Evolutionary conservation across 148 eudicot species (phyloP).

Genomic region (Fagopyrum esculentum): DNA sequence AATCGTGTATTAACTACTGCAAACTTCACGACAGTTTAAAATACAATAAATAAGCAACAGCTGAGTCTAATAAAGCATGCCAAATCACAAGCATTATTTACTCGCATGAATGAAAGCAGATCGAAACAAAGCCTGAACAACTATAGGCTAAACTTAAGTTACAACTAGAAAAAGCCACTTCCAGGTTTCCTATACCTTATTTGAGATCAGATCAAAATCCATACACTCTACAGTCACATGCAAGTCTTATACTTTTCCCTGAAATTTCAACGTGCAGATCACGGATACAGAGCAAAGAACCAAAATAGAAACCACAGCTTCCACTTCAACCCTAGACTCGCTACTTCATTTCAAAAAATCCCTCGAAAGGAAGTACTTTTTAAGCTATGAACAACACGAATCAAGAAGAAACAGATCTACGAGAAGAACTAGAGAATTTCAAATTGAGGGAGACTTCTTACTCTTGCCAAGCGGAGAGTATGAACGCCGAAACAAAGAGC

Average conservation of each 20-base stretch:
- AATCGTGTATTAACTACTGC: not conserved
- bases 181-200: not conserved
- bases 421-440: not conserved
- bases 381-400: not conserved
- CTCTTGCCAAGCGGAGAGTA: conserved; percentile 86
- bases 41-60: not conserved
- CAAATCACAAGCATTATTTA: not conserved
- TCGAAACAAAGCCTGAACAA: not conserved
- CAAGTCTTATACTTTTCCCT: not conserved
- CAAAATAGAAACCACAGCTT: not conserved
- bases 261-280: not conserved
- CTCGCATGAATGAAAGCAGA: not conserved
- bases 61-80: not conserved
- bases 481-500: conserved; percentile 66
- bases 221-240: not conserved
- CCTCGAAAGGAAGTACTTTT: not conserved
- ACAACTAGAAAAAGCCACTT: not conserved
- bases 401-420: not conserved
- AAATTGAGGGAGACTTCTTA: conserved; percentile 23
- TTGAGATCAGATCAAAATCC: not conserved
- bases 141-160: not conserved
- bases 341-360: not conserved
- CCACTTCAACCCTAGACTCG: not conserved
- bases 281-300: not conserved
- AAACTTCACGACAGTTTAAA: not conserved